A percentile compares a stretch with the other conserved stretches of the same genome.
phyloP scores from a whole-genome alignment of 2,329 filamentous ascomycete species.

The Lasiodiplodia gonubiensis region DNA sequence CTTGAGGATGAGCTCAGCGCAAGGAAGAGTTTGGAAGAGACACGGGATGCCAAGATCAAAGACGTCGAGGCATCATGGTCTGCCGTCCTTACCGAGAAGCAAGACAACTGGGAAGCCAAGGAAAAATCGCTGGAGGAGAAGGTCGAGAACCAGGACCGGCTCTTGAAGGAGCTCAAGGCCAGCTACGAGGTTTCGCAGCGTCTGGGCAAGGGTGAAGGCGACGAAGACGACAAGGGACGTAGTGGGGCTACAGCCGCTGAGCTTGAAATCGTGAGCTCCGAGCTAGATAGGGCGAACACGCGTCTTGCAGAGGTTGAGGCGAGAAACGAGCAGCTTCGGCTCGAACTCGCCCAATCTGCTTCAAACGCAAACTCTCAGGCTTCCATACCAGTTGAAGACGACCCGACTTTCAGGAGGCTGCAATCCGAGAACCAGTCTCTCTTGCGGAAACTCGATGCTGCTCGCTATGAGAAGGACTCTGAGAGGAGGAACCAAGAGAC shows the following conservation, averaged over 20 bases:
- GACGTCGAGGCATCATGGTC: conserved; percentile 90
- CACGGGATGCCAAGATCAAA: conserved; percentile 79
- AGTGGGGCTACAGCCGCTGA: conserved; percentile 82
- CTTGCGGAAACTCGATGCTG: conserved; percentile 83
- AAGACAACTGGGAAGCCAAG: conserved; percentile 94
- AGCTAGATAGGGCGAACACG: conserved; percentile 86
- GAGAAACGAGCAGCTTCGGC: conserved; percentile 87
- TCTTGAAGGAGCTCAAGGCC: conserved; percentile 93
- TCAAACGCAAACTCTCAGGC: conserved; percentile 70
- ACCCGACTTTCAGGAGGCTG: conserved; percentile 85
- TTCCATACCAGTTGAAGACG: conserved; percentile 75
- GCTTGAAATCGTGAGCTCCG: conserved; percentile 89
- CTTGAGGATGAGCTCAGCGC: conserved; percentile 78
- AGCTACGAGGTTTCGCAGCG: conserved; percentile 96
- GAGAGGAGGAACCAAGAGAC: conserved; percentile 77
- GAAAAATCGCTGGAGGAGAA: conserved; percentile 92
- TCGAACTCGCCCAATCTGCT: conserved; percentile 89
- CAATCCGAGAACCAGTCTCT: conserved; percentile 93
- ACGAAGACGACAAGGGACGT: conserved; percentile 61
- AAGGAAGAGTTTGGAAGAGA: conserved; percentile 76
- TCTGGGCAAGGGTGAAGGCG: conserved; percentile 73
- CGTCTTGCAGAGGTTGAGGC: conserved; percentile 90
- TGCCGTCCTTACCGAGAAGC: conserved; percentile 88
- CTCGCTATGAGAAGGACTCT: conserved; percentile 81
- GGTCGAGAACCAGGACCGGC: conserved; percentile 87